Conservation (phyloP, 2,329 filamentous ascomycete species). For the Calonectria crousiana region DNA sequence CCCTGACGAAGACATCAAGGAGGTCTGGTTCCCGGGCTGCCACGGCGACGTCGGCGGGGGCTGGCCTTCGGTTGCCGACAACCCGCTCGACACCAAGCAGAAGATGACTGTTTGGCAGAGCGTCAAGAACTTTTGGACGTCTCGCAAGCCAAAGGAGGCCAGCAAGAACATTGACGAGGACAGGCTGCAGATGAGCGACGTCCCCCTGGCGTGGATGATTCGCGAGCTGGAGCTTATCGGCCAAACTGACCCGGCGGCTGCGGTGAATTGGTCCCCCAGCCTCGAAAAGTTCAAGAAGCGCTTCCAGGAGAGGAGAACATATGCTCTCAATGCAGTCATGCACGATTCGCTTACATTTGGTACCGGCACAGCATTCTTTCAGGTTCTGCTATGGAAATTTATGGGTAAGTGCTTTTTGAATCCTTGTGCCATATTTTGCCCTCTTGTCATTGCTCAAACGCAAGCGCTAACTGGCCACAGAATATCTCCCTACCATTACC, state of each 20-base stretch:
- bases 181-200: conserved; percentile 60
- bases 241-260: conserved; percentile 43
- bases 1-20: conserved; percentile 55
- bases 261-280: conserved; percentile 51
- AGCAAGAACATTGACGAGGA: conserved; percentile 48
- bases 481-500: conserved; percentile 54
- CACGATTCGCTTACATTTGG: conserved; percentile 56
- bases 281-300: conserved; percentile 47
- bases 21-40: conserved; percentile 68
- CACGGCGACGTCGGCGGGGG: conserved; percentile 68
- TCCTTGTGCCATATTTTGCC: too few species aligned
- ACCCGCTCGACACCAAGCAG: conserved; percentile 40
- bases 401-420: conserved; percentile 50
- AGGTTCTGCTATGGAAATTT: conserved; percentile 56
- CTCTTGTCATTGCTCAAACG: not conserved
- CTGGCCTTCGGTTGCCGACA: conserved; percentile 53
- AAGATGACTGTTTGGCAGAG: conserved; percentile 49
- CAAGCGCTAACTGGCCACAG: conserved; percentile 33
- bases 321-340: conserved; percentile 49
- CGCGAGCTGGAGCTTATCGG: conserved; percentile 58
- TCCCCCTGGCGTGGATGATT: conserved; percentile 66
- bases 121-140: conserved; percentile 52
- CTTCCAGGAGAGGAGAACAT: conserved; percentile 46
- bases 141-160: conserved; percentile 47
- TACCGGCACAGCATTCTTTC: conserved; percentile 52